Percentiles rank a stretch among this genome's conserved stretches.
phyloP scores from a whole-genome alignment of 2,329 filamentous ascomycete species.

The Beauveria sp. region DNA sequence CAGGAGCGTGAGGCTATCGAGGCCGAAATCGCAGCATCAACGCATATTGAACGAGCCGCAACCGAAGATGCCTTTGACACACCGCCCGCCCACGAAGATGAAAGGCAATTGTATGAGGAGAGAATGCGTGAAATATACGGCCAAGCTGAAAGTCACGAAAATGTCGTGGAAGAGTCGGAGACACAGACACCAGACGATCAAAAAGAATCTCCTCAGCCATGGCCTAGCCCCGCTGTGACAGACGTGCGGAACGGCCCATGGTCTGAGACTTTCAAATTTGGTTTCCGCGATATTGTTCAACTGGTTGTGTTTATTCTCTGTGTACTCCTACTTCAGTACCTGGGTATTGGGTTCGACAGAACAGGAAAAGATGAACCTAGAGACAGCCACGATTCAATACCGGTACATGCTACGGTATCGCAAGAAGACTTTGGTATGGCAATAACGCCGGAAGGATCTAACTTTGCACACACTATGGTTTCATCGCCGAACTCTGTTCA shows the following conservation, averaged over 20 bases:
- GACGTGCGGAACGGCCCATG: not conserved
- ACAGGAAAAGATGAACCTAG: not conserved
- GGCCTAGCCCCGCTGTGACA: not conserved
- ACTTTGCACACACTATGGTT: not conserved
- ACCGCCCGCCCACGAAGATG: conserved; percentile 22
- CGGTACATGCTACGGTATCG: not conserved
- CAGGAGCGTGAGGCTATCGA: conserved; percentile 33
- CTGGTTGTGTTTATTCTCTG: conserved; percentile 1
- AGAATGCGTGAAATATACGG: conserved; percentile 49
- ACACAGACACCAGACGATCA: not conserved
- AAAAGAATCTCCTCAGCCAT: not conserved
- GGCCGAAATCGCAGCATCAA: conserved; percentile 21
- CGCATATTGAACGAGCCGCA: conserved; percentile 11
- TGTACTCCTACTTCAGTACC: conserved; percentile 4
- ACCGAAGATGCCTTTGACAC: conserved; percentile 13
- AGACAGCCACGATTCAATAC: not conserved
- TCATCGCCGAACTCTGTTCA: not conserved
- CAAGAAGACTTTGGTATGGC: not conserved
- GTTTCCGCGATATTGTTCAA: not conserved
- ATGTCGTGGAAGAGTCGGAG: not conserved
- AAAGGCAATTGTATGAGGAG: conserved; percentile 38
- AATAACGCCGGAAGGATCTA: not conserved
- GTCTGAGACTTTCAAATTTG: conserved; percentile 1
- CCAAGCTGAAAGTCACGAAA: conserved; percentile 18
- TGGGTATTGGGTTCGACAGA: conserved; percentile 3